phyloP scores from a whole-genome alignment of 2,329 filamentous ascomycete species.

The Coleophoma crateriformis region DNA sequence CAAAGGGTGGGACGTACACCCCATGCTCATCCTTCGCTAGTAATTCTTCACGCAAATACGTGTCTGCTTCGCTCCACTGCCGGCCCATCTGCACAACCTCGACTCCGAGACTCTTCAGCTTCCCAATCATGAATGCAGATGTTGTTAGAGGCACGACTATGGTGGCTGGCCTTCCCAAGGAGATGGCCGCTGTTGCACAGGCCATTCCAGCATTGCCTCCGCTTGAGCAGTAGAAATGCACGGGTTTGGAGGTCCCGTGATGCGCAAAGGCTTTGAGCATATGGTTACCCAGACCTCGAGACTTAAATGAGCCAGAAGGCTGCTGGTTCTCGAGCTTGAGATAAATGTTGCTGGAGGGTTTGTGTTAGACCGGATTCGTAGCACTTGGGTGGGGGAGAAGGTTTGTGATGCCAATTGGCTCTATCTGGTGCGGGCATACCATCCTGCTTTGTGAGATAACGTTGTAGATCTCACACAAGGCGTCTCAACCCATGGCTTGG shows the following conservation, averaged over 20 bases:
- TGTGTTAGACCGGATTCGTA: not conserved
- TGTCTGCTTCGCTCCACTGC: slow-evolving; percentile 65
- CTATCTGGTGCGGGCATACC: slow-evolving; percentile 10
- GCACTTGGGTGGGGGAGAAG: not conserved
- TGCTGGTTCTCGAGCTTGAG: slow-evolving; percentile 85
- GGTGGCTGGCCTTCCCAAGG: slow-evolving; percentile 61
- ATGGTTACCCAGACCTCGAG: slow-evolving; percentile 68
- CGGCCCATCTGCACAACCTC: slow-evolving; percentile 64
- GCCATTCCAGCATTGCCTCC: slow-evolving; percentile 83
- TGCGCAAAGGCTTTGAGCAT: slow-evolving; percentile 45
- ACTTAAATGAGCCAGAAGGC: slow-evolving; percentile 83
- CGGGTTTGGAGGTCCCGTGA: slow-evolving; percentile 9
- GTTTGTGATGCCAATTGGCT: not conserved
- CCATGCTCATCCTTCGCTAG: slow-evolving; percentile 38
- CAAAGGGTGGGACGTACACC: slow-evolving; percentile 67
- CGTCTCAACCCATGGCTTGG: slow-evolving; percentile 20
- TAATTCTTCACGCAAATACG: slow-evolving; percentile 54
- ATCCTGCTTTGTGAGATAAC: slow-evolving; percentile 22
- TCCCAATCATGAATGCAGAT: slow-evolving; percentile 63
- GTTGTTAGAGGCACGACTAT: slow-evolving; percentile 68
- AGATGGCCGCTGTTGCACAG: slow-evolving; percentile 66
- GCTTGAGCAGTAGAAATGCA: slow-evolving; percentile 74
- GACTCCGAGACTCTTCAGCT: slow-evolving; percentile 63
- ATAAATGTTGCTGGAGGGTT: slow-evolving; percentile 51
- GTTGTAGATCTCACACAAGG: slow-evolving; percentile 17